Conservation (phyloP, 345 rosid species). For the Geranium brycei region DNA sequence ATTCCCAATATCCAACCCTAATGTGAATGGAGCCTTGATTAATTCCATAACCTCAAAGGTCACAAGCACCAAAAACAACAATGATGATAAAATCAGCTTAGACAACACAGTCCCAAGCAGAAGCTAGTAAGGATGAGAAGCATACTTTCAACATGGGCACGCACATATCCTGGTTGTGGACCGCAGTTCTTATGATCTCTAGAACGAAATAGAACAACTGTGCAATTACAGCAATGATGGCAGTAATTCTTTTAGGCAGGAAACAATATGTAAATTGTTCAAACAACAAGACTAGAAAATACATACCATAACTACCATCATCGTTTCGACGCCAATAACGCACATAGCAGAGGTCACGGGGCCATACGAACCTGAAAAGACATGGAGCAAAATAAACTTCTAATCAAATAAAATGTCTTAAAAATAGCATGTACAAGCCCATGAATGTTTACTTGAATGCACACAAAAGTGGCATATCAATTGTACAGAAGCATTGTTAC, state of each 20-base stretch:
- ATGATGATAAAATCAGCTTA: neutral
- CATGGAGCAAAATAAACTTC: neutral
- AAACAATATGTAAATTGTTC: slow-evolving; percentile 7
- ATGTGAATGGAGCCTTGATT: too few species aligned
- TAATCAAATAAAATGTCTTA: neutral
- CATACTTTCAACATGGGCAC: slow-evolving; percentile 96
- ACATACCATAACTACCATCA: slow-evolving; percentile 93
- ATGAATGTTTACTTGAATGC: neutral
- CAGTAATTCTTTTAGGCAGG: slow-evolving; percentile 8
- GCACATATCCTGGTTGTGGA: slow-evolving; percentile 86
- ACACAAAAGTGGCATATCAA: neutral
- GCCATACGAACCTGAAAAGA: slow-evolving; percentile 83
- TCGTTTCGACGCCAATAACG: slow-evolving; percentile 99
- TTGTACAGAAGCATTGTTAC: too few species aligned
- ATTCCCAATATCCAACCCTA: too few species aligned
- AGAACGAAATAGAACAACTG: slow-evolving; percentile 95
- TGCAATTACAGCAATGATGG: slow-evolving; percentile 13
- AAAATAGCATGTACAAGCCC: neutral
- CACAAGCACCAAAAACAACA: neutral
- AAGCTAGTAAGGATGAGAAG: slow-evolving; percentile 6
- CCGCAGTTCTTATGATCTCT: slow-evolving; percentile 90
- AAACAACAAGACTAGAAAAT: slow-evolving; percentile 8
- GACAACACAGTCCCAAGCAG: neutral
- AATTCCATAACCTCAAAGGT: too few species aligned
- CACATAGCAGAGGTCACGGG: slow-evolving; percentile 98